These are phyloP conservation scores for Straminergon stramineum DNA, from an alignment of 225 moss, liverwort and hornwort species.

Conservation along the genomic window DNA sequence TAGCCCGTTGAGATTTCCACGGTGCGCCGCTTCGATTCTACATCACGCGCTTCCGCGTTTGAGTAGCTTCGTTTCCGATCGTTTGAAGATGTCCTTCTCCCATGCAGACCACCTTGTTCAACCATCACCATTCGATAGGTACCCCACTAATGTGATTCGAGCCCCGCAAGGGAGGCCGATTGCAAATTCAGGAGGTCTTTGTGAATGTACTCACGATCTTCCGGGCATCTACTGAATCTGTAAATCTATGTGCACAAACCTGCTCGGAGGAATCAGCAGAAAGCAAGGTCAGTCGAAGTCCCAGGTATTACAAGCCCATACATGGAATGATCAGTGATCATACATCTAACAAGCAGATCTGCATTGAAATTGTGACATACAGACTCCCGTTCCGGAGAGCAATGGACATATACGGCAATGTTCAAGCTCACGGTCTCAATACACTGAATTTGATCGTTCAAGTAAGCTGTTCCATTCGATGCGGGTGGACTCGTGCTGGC, in stretches of 20 bases:
- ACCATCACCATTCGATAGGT: background rate
- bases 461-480: background rate
- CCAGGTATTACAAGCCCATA: background rate
- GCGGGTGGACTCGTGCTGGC: background rate
- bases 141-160: background rate
- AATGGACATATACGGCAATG: background rate
- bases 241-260: background rate
- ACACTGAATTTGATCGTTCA: background rate
- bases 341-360: background rate
- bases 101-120: background rate
- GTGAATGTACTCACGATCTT: background rate
- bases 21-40: background rate
- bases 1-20: background rate
- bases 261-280: background rate
- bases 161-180: background rate
- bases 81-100: background rate
- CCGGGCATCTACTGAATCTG: background rate
- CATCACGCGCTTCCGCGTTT: background rate
- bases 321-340: background rate
- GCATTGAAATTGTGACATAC: background rate
- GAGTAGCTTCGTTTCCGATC: background rate
- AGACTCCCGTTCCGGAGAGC: background rate
- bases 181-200: background rate
- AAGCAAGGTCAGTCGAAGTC: background rate
- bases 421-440: background rate